Conservation (phyloP, 2,329 filamentous ascomycete genomes). For the Raffaelea arxii region DNA sequence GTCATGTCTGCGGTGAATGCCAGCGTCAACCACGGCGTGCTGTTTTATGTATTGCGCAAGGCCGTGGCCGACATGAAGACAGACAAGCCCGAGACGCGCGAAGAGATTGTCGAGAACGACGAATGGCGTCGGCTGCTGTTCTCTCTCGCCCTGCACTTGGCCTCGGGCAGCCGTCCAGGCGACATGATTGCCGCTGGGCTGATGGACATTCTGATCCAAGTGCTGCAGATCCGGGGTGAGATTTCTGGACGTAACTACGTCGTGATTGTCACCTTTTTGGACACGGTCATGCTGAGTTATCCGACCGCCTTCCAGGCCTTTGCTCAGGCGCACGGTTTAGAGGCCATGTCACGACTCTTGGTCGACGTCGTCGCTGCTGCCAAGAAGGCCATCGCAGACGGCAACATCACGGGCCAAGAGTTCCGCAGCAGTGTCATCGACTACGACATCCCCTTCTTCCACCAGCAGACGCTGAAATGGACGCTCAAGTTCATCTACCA, state of each 20-base stretch:
- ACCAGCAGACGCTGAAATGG: conserved; percentile 89
- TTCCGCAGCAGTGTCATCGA: conserved; percentile 76
- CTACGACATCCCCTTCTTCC: conserved; percentile 85
- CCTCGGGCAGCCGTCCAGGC: conserved; percentile 62
- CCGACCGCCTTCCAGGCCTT: conserved; percentile 77
- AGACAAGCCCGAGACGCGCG: conserved; percentile 44
- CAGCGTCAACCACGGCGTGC: conserved; percentile 89
- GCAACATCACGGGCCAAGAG: conserved; percentile 60
- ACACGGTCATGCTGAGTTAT: conserved; percentile 77
- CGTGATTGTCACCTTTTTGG: conserved; percentile 77
- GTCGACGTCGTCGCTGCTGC: conserved; percentile 67
- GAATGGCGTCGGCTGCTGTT: conserved; percentile 89
- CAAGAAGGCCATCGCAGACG: conserved; percentile 53
- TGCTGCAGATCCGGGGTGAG: conserved; percentile 70
- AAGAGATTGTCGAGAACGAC: conserved; percentile 59
- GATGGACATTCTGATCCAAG: conserved; percentile 82
- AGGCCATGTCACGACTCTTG: conserved; percentile 81
- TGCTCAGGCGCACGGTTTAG: conserved; percentile 72
- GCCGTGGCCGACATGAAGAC: conserved; percentile 72
- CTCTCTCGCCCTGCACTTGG: conserved; percentile 73
- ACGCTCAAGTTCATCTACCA: conserved; percentile 94
- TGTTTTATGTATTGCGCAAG: conserved; percentile 88
- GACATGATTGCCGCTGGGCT: conserved; percentile 84
- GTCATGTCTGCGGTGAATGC: conserved; percentile 86
- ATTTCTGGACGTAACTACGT: conserved; percentile 78